Evolutionary conservation across 306 rosid genomes (phyloP), one percentile per base, ranked within the genome.

Genomic region (Hippophae rhamnoides): DNA sequence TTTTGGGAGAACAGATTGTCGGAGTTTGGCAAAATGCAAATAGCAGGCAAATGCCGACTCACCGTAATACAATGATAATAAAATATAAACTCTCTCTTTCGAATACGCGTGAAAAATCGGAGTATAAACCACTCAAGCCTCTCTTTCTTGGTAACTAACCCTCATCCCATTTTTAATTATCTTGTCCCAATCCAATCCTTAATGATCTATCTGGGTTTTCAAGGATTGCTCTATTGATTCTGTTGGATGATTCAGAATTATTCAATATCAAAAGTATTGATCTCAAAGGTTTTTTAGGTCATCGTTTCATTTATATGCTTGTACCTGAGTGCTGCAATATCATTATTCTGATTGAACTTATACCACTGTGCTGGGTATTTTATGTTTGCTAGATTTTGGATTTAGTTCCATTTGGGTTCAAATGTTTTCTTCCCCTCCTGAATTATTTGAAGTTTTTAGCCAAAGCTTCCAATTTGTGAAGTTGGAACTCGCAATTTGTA

Each of bases 21-120:
- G 38, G 38, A 31, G 38, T 31, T 31, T 31, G 38, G 38, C 38
- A 31, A 31, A 31, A 31, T 31, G 38, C 3, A 31, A 31, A 31
- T 31, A 31, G 38, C 38, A 2, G 38, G 38, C 38, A 31, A 31
- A 31, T 2, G 38, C 38, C 38, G 38, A 2, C 38, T 31, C 38
- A 31, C 38, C 38, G 4, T 31, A 18, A 18, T 18, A 31, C 38
- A 31, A 4, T 31, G 38, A 57, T 27, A 10, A 57, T 62, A 53
- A 57, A 27, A 47, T 2, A 25, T 41, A 42, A 46, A 47, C 61
- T 43, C 57, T 41, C 48, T 27, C 74, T 44, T 72, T 75, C 71
- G 64, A 78, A 83, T 82, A 71, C 98, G 92, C 95, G 89, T 87
- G 79, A 76, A 74, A 81, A 54, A 79, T 79, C 81, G 65, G 64